Base-by-base conservation (phyloP, 352 stramenopile species). In the Aphanomyces astaci region DNA sequence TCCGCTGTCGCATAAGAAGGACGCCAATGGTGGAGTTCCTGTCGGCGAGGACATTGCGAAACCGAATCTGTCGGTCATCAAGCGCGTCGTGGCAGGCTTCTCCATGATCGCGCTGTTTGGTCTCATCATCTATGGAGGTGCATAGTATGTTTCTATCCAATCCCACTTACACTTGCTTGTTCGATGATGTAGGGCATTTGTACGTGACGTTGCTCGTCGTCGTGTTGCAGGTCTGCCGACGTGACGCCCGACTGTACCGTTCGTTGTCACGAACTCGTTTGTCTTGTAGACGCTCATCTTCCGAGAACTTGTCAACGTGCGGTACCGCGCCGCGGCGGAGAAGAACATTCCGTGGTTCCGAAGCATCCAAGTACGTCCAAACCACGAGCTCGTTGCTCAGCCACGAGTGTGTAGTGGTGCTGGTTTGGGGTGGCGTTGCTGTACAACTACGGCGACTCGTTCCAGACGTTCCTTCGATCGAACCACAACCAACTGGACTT, bases 251-350 rank as follows among this genome's bases (percentile, higher is more conserved):
- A 53, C 25, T 54, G n/a, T 2, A 17, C 11, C n/a, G 7, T 30
- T 39, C 43, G 24, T 81, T 51, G 82, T 96, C 60, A 89, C 96
- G 43, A 79, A 93, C n/a, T n/a, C n/a, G n/a, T n/a, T n/a, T 46
- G 73, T 96, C 24, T 76, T 93, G 31, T 86, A 97, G 75, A 87
- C 89, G 57, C 73, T 97, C 60, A 81, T 97, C 46, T 98, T 98
- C 82, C 90, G 90, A n/a, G 96, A 99, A 76, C 82, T 99, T 4
- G 96, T 99, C n/a, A 98, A 97, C 68, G 96, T 99, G 32, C 88
- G 96, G 1, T 99, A 99, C 80, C 89, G 92, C 66, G 87, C 84
- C 3, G 88, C 87, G 1, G 95, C 95, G 39, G 89, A 99, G 79
- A 90, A 97, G 74, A 97, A 91, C 32, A 98, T 99, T 72, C 96